Base-by-base conservation (phyloP, 192 early-diverging fungal genomes). In the Spizellomyces sp. region DNA sequence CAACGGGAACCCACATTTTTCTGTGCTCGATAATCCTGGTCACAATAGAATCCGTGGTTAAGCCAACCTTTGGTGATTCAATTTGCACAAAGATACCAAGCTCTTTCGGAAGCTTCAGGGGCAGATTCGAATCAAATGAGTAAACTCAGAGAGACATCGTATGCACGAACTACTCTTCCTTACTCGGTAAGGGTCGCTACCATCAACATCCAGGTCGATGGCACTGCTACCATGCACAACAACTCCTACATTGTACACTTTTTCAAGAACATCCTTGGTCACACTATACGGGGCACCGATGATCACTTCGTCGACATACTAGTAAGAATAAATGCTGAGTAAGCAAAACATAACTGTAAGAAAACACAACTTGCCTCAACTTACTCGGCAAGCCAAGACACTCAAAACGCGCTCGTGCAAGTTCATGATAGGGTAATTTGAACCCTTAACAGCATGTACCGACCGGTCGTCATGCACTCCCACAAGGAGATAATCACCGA, bases 351-450 rank as follows among this genome's bases (percentile, higher is more conserved):
- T 0, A 56, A 19, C 54, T 22, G 54, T 22, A 56, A 22, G 27
- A n/a, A 2, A 4, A 4, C 5, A 61, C 7, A 61, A 42, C 5
- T 14, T 6, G 6, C 36, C 4, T 62, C 0, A 1, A 81, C 84
- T 85, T 86, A 92, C 91, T n/a, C 91, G 81, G 73, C 96, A 98
- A 66, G 92, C 88, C 56, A 98, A 80, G n/a, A 93, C 96, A 74
- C 92, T 91, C 46, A 98, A 82, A 48, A 90, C 94, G 50, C 96
- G 90, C 83, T 98, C 96, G 80, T 96, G 89, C 55, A 96, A 80
- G 80, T 95, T 96, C 95, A 98, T 94, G 56, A 98, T 84, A 2
- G 96, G 95, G 80, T 91, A 95, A 74, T 93, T 94, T 64, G 87
- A 81, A 22, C 92, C 94, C 82, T 93, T 92, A 77, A 94, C 81